Evolutionary conservation across 1,284 basidiomycete genomes (phyloP).

Genomic region (Trametes sp.): DNA sequence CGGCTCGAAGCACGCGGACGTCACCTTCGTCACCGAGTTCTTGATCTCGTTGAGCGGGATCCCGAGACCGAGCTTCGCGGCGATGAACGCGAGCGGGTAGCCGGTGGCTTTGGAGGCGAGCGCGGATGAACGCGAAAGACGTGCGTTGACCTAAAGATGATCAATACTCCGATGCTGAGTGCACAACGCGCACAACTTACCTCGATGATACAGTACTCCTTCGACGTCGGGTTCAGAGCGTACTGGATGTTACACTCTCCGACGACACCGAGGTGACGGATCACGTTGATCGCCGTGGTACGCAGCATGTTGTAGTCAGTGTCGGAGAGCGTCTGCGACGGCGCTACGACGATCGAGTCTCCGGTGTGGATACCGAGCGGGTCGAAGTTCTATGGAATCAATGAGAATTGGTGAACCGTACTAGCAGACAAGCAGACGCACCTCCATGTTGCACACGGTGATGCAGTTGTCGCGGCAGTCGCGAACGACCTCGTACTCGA

Average conservation of each 20-base stretch:
- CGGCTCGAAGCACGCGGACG: slow-evolving; percentile 97
- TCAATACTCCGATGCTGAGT: not conserved
- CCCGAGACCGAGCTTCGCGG: slow-evolving; percentile 95
- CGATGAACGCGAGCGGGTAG: slow-evolving; percentile 98
- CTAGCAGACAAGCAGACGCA: slow-evolving; percentile 45
- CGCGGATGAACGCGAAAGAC: slow-evolving; percentile 96
- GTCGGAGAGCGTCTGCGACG: slow-evolving; percentile 98
- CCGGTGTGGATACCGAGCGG: slow-evolving; percentile 98
- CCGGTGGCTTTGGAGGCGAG: slow-evolving; percentile 99
- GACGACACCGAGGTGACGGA: slow-evolving; percentile 96
- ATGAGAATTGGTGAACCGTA: too few relatives aligned
- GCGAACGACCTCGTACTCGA: slow-evolving; percentile 99
- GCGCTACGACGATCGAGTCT: slow-evolving; percentile 98
- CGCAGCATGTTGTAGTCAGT: slow-evolving; percentile 99
- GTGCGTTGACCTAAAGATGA: slow-evolving; percentile 86
- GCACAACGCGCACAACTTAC: slow-evolving; percentile 45
- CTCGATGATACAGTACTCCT: slow-evolving; percentile 99
- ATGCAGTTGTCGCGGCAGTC: slow-evolving; percentile 98
- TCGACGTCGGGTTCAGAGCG: slow-evolving; percentile 93
- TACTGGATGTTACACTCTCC: slow-evolving; percentile 99
- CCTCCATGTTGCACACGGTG: slow-evolving; percentile 99
- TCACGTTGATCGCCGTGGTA: slow-evolving; percentile 97
- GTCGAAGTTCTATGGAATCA: slow-evolving; percentile 87
- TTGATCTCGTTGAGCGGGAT: slow-evolving; percentile 98
- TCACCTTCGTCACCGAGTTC: slow-evolving; percentile 97